phyloP scores from a whole-genome alignment of 257 asterid species.

The Solanum bulbocastanum region DNA sequence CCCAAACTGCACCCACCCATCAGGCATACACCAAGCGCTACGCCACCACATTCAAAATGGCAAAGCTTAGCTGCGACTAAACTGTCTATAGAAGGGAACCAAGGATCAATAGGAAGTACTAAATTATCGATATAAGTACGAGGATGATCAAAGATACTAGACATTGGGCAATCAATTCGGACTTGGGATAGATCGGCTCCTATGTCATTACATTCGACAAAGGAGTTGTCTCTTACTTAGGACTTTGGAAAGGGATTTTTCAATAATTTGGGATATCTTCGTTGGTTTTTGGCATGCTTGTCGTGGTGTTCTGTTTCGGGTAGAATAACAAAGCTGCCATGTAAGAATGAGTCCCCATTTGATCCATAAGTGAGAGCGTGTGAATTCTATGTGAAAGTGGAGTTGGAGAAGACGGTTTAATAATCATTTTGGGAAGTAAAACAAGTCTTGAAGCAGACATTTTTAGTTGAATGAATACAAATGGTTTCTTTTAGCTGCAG shows the following conservation, averaged over 20 bases:
- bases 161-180: not conserved
- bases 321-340: not conserved
- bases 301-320: not conserved
- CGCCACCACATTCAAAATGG: conserved; percentile 1
- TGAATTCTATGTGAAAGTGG: not conserved
- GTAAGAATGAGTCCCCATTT: not conserved
- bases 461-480: not conserved
- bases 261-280: not conserved
- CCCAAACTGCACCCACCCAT: not conserved
- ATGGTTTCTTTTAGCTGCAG: not conserved
- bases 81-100: not conserved
- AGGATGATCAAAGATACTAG: not conserved
- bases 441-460: not conserved
- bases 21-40: not conserved
- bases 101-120: not conserved
- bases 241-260: not conserved
- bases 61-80: not conserved
- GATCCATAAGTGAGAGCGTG: not conserved
- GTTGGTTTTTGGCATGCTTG: not conserved
- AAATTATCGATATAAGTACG: not conserved
- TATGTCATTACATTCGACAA: not conserved
- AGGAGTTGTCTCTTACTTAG: not conserved
- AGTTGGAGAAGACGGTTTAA: conserved; percentile 3
- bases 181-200: not conserved
- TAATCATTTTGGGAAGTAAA: not conserved